Evolutionary conservation across 2,329 filamentous ascomycete species (phyloP).

Genomic region (Didymellaceae sp.): DNA sequence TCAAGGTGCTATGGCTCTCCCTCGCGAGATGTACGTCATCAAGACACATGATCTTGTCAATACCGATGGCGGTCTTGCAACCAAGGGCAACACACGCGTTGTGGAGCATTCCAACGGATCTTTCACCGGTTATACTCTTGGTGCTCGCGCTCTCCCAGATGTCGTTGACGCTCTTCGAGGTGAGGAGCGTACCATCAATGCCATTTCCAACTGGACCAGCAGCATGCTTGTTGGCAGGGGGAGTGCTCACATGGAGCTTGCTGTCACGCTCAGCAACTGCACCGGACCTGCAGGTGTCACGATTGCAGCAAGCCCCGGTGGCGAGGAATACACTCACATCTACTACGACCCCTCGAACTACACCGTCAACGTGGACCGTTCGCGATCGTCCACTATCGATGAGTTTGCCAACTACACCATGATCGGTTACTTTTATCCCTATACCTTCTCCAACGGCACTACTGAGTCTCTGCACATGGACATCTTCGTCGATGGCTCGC

Average conservation of each 20-base stretch:
- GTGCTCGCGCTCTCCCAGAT: constrained; percentile 52
- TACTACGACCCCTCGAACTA: constrained; percentile 55
- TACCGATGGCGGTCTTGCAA: constrained; percentile 39
- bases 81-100: constrained; percentile 46
- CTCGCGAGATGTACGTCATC: constrained; percentile 56
- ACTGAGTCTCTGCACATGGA: constrained; percentile 52
- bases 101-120: constrained; percentile 47
- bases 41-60: constrained; percentile 50
- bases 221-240: constrained; percentile 38
- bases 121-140: constrained; percentile 54
- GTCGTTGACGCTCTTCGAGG: constrained; percentile 52
- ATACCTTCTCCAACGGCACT: constrained; percentile 46
- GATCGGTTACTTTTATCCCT: constrained; percentile 55
- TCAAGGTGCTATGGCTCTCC: constrained; percentile 54
- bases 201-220: constrained; percentile 21
- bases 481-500: constrained; percentile 56
- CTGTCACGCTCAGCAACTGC: constrained; percentile 48
- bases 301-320: constrained; percentile 52
- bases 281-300: constrained; percentile 52
- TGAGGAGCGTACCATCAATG: constrained; percentile 27
- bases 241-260: constrained; percentile 51
- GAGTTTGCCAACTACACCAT: constrained; percentile 54
- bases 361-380: constrained; percentile 55
- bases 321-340: constrained; percentile 54
- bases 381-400: constrained; percentile 51